Evolutionary conservation across 108 stramenopile species (phyloP).

Genomic region (Fragilaria radians): DNA sequence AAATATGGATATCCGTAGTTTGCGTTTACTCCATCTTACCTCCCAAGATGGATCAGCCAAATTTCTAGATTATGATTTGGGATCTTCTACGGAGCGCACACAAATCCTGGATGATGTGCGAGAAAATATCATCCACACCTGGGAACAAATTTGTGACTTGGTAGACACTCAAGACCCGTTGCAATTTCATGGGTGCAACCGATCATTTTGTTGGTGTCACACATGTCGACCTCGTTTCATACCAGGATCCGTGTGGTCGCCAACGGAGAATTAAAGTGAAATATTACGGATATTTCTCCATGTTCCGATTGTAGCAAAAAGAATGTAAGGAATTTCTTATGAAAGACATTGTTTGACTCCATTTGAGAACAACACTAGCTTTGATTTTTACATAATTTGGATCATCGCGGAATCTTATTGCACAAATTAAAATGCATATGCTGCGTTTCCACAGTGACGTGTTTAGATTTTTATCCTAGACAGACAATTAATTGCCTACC

Average conservation of each 20-base stretch:
- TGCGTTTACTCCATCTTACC: constrained; percentile 70
- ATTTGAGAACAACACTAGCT: too few species aligned
- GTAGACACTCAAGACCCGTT: constrained; percentile 59
- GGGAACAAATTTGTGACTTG: constrained; percentile 40
- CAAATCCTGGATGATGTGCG: constrained; percentile 40
- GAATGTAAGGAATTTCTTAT: too few species aligned
- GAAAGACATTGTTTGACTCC: too few species aligned
- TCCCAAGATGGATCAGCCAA: constrained; percentile 49
- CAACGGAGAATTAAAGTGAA: too few species aligned
- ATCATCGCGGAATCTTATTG: too few species aligned
- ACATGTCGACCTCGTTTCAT: constrained; percentile 51
- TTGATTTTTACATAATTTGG: too few species aligned
- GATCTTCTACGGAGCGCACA: constrained; percentile 50
- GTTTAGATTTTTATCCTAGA: too few species aligned
- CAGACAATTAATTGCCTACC: too few species aligned
- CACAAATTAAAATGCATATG: too few species aligned
- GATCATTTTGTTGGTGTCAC: constrained; percentile 83
- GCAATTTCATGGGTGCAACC: constrained; percentile 67
- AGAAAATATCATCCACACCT: constrained; percentile 36
- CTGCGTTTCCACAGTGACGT: too few species aligned
- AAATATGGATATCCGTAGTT: constrained; percentile 36
- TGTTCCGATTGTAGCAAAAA: too few species aligned
- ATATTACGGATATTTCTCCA: too few species aligned
- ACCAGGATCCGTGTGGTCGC: constrained; percentile 57
- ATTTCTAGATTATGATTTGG: constrained; percentile 57